Conservation (phyloP, 257 asterid species). For the Solanum gracilifrons region DNA sequence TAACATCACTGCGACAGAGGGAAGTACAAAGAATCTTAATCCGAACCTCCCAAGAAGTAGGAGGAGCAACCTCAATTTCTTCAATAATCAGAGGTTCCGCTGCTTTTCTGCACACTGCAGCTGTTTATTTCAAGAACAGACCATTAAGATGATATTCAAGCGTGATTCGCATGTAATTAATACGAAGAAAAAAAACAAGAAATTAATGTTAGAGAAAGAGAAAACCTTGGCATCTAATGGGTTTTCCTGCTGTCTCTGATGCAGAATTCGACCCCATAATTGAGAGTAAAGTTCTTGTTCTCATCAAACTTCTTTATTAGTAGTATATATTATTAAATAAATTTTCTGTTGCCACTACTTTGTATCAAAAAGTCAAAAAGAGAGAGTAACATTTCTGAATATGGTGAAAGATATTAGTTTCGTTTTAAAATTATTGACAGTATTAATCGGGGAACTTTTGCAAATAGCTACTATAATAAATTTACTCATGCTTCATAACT, state of each 20-base stretch:
- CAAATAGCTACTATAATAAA: no score
- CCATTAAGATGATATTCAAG: neutral
- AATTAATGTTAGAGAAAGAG: neutral
- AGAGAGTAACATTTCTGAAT: no score
- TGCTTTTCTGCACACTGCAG: slow-evolving; percentile 38
- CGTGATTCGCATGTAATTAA: no score
- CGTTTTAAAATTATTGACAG: no score
- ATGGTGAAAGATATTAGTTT: no score
- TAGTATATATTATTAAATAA: no score
- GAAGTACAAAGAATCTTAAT: slow-evolving; percentile 41
- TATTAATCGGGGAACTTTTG: no score
- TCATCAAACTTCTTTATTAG: neutral
- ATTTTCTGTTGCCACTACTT: neutral
- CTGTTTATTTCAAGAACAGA: slow-evolving; percentile 6
- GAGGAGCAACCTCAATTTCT: slow-evolving; percentile 38
- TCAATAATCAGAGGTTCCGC: slow-evolving; percentile 33
- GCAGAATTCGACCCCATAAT: slow-evolving; percentile 5
- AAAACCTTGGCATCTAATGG: slow-evolving; percentile 40
- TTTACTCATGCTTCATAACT: no score
- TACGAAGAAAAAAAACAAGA: neutral
- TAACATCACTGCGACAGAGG: slow-evolving; percentile 35
- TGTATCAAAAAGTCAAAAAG: neutral
- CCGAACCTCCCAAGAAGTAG: slow-evolving; percentile 37
- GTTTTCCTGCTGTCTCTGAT: slow-evolving; percentile 22
- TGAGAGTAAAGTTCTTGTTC: neutral